phyloP scores from a whole-genome alignment of 495 filamentous ascomycete genomes.

The Neurospora sp. region DNA sequence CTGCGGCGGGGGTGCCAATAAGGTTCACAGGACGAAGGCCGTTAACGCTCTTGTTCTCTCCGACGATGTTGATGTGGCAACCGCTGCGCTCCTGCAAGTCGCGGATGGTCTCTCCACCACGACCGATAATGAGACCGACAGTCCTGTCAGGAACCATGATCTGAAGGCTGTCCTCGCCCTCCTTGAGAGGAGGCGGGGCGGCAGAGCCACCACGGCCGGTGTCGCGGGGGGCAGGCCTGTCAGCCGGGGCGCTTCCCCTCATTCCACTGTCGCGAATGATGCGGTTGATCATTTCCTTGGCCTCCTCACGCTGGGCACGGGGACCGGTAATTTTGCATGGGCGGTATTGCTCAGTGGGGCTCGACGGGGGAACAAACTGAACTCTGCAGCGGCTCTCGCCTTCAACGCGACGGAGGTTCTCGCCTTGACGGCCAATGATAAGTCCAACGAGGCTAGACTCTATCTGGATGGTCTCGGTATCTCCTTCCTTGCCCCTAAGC shows the following conservation, averaged over 20 bases:
- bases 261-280: slow-evolving; percentile 78
- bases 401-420: slow-evolving; percentile 72
- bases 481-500: slow-evolving; percentile 43
- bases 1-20: slow-evolving; percentile 58
- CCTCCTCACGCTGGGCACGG: slow-evolving; percentile 53
- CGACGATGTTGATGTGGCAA: slow-evolving; percentile 83
- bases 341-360: slow-evolving; percentile 54
- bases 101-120: slow-evolving; percentile 77
- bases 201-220: slow-evolving; percentile 15
- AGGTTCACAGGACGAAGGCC: slow-evolving; percentile 76
- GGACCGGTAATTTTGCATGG: slow-evolving; percentile 70
- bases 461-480: slow-evolving; percentile 62
- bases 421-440: slow-evolving; percentile 75
- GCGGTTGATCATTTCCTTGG: slow-evolving; percentile 62
- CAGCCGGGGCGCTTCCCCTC: slow-evolving; percentile 35
- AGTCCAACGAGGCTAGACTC: slow-evolving; percentile 70
- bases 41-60: slow-evolving; percentile 75
- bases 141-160: slow-evolving; percentile 88
- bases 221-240: slow-evolving; percentile 12
- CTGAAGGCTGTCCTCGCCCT: slow-evolving; percentile 64
- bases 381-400: slow-evolving; percentile 63
- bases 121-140: slow-evolving; percentile 75
- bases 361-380: slow-evolving; percentile 66
- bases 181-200: slow-evolving; percentile 42
- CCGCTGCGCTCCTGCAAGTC: slow-evolving; percentile 79